These are phyloP conservation scores for Maudiozyma bulderi DNA, from an alignment of 805 yeast species.

Conservation along the genomic window DNA sequence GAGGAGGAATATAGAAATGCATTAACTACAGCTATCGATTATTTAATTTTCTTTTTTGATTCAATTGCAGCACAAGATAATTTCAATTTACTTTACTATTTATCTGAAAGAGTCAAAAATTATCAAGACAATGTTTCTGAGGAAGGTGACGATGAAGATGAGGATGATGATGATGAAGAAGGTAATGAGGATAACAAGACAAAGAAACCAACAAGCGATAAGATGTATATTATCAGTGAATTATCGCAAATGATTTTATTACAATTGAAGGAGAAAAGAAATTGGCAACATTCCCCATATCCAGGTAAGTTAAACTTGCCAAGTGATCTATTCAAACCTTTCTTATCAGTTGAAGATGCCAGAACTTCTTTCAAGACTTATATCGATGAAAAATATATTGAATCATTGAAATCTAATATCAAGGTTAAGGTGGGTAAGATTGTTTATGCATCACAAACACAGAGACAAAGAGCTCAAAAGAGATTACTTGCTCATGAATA, in stretches of 20 bases:
- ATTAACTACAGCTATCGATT: constrained; percentile 45
- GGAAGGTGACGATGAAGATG: constrained; percentile 24
- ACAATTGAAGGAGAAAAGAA: constrained; percentile 44
- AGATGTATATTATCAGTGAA: constrained; percentile 61
- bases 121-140: constrained; percentile 49
- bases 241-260: constrained; percentile 58
- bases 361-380: constrained; percentile 46
- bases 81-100: constrained; percentile 61
- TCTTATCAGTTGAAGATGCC: constrained; percentile 48
- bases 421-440: constrained; percentile 28
- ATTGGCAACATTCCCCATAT: constrained; percentile 70
- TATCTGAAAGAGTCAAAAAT: constrained; percentile 72
- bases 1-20: constrained; percentile 34
- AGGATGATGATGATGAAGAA: constrained; percentile 21
- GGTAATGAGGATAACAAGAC: constrained; percentile 9
- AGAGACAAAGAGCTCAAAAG: constrained; percentile 24
- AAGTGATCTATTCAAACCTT: constrained; percentile 58
- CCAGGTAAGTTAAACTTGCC: constrained; percentile 70
- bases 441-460: constrained; percentile 22
- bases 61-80: constrained; percentile 56
- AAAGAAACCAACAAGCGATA: constrained; percentile 24
- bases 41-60: constrained; percentile 50
- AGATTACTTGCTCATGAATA: constrained; percentile 20
- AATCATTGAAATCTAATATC: constrained; percentile 29
- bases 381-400: constrained; percentile 39